Conservation (phyloP, 2,329 filamentous ascomycete species). For the Aspergillus pseudoterreus region DNA sequence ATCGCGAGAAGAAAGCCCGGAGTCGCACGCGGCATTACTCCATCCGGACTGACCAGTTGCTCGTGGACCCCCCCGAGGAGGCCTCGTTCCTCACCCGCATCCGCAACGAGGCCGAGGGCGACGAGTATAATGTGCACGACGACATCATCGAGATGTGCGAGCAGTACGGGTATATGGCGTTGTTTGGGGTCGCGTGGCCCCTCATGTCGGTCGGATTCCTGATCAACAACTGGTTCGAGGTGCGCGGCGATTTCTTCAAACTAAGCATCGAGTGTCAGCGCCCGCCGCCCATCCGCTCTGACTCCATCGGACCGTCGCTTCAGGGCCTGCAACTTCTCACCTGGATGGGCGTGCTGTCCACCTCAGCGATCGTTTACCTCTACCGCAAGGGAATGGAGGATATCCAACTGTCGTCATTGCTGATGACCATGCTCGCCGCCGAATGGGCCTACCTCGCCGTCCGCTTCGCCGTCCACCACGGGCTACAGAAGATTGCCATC, state of each 20-base stretch:
- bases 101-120: constrained; percentile 76
- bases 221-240: constrained; percentile 93
- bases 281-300: constrained; percentile 82
- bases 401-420: constrained; percentile 71
- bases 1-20: constrained; percentile 17
- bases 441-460: constrained; percentile 81
- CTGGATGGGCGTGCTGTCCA: constrained; percentile 88
- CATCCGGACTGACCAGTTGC: constrained; percentile 43
- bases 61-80: constrained; percentile 71
- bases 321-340: constrained; percentile 82
- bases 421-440: constrained; percentile 73
- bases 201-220: constrained; percentile 86
- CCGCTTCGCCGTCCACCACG: constrained; percentile 65
- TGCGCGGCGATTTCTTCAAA: constrained; percentile 90
- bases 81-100: constrained; percentile 75
- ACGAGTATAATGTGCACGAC: constrained; percentile 80
- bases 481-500: constrained; percentile 74
- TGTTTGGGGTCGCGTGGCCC: constrained; percentile 94
- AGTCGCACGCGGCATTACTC: constrained; percentile 28
- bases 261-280: constrained; percentile 86
- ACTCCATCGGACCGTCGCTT: constrained; percentile 93
- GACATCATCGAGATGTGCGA: constrained; percentile 94
- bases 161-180: constrained; percentile 80
- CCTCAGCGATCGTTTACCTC: constrained; percentile 81
- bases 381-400: constrained; percentile 67